A percentile compares a stretch with the other conserved stretches of the same genome.
Evolutionary conservation across 192 early-diverging fungal genomes (phyloP).

Genomic region (Podila minutissima): DNA sequence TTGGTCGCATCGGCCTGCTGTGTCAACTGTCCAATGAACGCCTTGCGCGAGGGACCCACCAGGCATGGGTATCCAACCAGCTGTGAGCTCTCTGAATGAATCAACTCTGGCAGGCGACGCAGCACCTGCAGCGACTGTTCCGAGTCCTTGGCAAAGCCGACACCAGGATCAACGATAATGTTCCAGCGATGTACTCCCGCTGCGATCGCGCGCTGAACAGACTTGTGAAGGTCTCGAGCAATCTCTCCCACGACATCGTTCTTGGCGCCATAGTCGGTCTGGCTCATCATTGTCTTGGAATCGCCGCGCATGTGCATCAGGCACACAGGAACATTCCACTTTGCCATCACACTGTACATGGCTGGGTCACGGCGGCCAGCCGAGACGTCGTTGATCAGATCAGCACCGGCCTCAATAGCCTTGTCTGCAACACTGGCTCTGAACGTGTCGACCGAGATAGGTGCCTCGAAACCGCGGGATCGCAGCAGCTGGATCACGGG

Average conservation of each 20-base stretch:
- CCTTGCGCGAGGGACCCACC: conserved; percentile 92
- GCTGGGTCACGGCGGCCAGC: conserved; percentile 83
- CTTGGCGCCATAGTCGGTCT: conserved; percentile 72
- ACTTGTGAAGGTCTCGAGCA: conserved; percentile 70
- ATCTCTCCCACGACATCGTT: conserved; percentile 78
- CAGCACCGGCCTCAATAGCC: conserved; percentile 91
- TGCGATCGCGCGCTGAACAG: conserved; percentile 75
- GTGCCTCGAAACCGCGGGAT: conserved; percentile 59
- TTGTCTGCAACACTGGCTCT: conserved; percentile 84
- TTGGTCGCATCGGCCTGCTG: conserved; percentile 73
- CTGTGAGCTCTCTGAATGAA: conserved; percentile 41
- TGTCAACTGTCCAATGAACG: conserved; percentile 86
- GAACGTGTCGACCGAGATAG: conserved; percentile 96
- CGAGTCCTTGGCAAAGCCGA: conserved; percentile 95
- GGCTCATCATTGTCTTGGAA: conserved; percentile 91
- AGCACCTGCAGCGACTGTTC: conserved; percentile 91
- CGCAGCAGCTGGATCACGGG: conserved; percentile 88
- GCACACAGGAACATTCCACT: conserved; percentile 83
- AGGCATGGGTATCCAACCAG: conserved; percentile 84
- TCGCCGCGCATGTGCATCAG: conserved; percentile 99
- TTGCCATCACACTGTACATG: conserved; percentile 85
- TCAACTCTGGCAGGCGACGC: conserved; percentile 71
- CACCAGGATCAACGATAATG: conserved; percentile 95
- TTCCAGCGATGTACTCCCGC: conserved; percentile 95
- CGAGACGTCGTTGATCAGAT: conserved; percentile 95